A percentile compares a stretch with the other conserved stretches of the same genome.
Conservation (phyloP, 1,284 basidiomycete species). For the Heterobasidion occidentale region DNA sequence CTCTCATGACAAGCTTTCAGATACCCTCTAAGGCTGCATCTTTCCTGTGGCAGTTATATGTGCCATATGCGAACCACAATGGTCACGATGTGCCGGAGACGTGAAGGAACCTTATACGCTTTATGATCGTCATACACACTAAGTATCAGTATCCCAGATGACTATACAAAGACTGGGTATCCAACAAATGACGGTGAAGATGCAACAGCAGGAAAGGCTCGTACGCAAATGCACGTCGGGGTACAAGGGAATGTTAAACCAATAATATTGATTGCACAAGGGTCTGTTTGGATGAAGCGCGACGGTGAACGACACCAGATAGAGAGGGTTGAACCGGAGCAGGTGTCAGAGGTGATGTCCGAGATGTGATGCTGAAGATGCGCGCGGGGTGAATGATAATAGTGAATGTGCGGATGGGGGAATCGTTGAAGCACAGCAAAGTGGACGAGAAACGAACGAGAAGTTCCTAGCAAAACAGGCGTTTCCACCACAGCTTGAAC, state of each 20-base stretch:
- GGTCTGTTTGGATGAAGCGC: too few species aligned
- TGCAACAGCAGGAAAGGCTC: neutral
- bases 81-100: neutral
- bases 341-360: too few species aligned
- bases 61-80: too few species aligned
- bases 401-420: neutral
- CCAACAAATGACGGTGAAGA: neutral
- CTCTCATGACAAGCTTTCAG: neutral
- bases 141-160: neutral
- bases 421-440: neutral
- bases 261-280: too few species aligned
- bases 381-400: neutral
- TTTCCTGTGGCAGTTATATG: too few species aligned
- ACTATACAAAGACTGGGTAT: neutral
- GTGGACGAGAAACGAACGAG: neutral
- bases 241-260: too few species aligned
- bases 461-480: constrained; percentile 43
- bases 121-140: neutral
- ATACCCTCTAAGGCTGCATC: too few species aligned
- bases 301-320: too few species aligned
- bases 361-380: too few species aligned
- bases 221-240: neutral
- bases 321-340: too few species aligned
- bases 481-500: constrained; percentile 64
- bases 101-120: neutral